Evolutionary conservation across 164 flowering plant species (phyloP).

Genomic region (Vitis riparia): DNA sequence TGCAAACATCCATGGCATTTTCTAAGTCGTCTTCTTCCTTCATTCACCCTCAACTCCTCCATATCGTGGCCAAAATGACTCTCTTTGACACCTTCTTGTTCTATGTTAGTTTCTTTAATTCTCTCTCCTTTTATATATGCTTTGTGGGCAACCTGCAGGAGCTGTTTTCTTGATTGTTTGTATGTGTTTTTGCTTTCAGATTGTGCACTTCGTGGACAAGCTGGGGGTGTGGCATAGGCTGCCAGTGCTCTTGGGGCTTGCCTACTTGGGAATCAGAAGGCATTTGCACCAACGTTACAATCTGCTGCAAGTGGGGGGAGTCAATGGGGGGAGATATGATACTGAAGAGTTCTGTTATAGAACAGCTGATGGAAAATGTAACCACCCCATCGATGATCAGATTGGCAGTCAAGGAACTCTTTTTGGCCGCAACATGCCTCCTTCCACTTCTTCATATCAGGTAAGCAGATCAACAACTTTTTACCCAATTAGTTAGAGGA

Average conservation of each 20-base stretch:
- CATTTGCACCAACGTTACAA: conserved; percentile 50
- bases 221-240: conserved; percentile 44
- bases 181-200: conserved; percentile 13
- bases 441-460: conserved; percentile 21
- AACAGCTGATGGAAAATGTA: conserved; percentile 49
- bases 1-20: not conserved
- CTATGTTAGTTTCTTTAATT: conserved; percentile 24
- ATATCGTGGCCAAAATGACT: conserved; percentile 38
- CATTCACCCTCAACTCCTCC: conserved; percentile 47
- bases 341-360: conserved; percentile 24
- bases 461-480: conserved; percentile 12
- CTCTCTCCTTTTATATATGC: not conserved
- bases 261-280: conserved; percentile 44
- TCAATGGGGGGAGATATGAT: conserved; percentile 25
- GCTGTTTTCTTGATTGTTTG: too few relatives aligned
- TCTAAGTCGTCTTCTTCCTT: conserved; percentile 9
- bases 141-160: too few relatives aligned
- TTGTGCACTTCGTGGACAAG: conserved; percentile 43
- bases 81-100: conserved; percentile 44
- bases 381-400: conserved; percentile 33
- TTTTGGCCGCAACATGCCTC: conserved; percentile 54
- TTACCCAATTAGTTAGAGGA: too few relatives aligned
- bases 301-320: conserved; percentile 39
- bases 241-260: conserved; percentile 44
- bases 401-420: conserved; percentile 49